phyloP scores from a whole-genome alignment of 148 eudicot genomes.

The Chenopodium berlandieri region DNA sequence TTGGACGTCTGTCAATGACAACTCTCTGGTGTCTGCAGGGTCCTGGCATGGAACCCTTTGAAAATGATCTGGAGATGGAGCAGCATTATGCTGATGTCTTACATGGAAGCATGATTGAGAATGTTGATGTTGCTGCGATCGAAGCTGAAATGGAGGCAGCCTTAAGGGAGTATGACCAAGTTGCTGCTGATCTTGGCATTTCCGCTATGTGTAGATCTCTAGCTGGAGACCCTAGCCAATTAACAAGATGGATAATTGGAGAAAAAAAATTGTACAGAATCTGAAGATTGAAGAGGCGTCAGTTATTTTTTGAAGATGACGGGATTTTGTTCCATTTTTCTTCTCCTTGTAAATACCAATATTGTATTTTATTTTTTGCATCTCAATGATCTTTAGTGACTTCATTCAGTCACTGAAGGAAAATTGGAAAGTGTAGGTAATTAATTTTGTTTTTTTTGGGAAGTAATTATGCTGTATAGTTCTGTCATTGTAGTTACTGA shows the following conservation, averaged over 20 bases:
- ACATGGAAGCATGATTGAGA: slow-evolving; percentile 44
- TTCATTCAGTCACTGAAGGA: neutral
- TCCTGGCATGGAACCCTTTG: slow-evolving; percentile 71
- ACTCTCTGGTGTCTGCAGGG: slow-evolving; percentile 47
- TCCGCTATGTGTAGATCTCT: slow-evolving; percentile 53
- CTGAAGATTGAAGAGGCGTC: slow-evolving; percentile 20
- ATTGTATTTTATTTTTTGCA: neutral
- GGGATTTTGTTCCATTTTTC: neutral
- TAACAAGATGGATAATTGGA: slow-evolving; percentile 82
- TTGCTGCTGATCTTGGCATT: slow-evolving; percentile 78
- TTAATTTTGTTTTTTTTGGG: no score
- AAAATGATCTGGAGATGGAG: slow-evolving; percentile 67
- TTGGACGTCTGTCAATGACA: neutral
- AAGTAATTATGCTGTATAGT: no score
- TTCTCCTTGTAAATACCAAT: slow-evolving; percentile 9
- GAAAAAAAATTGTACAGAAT: slow-evolving; percentile 50
- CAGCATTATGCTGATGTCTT: slow-evolving; percentile 64
- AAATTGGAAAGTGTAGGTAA: neutral
- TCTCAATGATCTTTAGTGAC: neutral
- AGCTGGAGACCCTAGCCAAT: slow-evolving; percentile 63
- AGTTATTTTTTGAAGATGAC: neutral
- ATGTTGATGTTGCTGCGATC: slow-evolving; percentile 51
- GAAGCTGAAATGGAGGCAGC: slow-evolving; percentile 89
- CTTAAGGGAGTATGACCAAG: slow-evolving; percentile 50
- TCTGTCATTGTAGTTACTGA: neutral